Evolutionary conservation across 2,329 filamentous ascomycete genomes (phyloP), one percentile per base, ranked within the genome.

Genomic region (Cladorrhinum sp.): DNA sequence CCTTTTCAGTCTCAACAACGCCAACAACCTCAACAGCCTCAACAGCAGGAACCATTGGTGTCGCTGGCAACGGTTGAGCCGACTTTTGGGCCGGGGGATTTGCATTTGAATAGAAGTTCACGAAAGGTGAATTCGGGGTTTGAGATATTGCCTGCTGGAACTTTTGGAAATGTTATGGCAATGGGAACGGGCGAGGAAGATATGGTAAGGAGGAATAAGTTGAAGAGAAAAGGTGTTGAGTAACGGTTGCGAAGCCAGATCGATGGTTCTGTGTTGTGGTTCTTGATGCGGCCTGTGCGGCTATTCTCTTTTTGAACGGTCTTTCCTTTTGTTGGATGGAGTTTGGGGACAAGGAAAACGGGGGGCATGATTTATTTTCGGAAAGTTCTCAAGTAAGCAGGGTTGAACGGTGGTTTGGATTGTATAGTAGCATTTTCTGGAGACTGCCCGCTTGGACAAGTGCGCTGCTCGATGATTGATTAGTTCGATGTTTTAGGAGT

Each of bases 81-180:
- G n/a, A 71, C 72, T 0, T 76, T 76, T 54, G 70, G 74, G 4
- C 70, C 73, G 1, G 73, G 73, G 10, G 72, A 73, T 48, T 65
- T 74, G 57, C 72, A 75, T 58, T 59, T 69, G 50, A 77, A 76
- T 61, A 72, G 71, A 13, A 60, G 62, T 13, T 61, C 70, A 4
- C 67, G 76, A n/a, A 73, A 70, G 53, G 72, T 76, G 23, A 77
- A 78, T 64, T 66, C 71, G 4, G 73, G 71, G 0, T 77, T 77
- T 45, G 74, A 77, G 60, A 66, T 78, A 9, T 62, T 77, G 9
- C 75, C 75, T 12, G 75, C 74, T 6, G 76, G 76, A 10, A 77
- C 75, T 56, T 76, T 72, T 58, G 68, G 64, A 1, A 20, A 24
- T 23, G 2, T 51, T 55, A 50, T 36, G 60, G 49, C 12, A 38